Evolutionary conservation across 2,329 filamentous ascomycete species (phyloP).

Genomic region (Dactylellina drechsleri): DNA sequence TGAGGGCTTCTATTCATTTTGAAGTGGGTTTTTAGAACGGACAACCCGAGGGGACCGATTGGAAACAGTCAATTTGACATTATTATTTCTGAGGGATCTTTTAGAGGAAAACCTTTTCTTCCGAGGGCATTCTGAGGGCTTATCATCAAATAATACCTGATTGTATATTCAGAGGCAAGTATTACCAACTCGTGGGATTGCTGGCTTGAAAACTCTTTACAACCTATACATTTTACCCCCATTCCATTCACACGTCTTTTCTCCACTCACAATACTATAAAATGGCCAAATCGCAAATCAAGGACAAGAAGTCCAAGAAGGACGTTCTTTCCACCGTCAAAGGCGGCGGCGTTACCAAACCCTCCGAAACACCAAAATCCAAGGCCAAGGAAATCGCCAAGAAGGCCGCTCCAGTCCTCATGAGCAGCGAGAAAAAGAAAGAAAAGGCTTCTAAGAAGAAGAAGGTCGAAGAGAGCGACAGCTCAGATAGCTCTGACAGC

Average conservation of each 20-base stretch:
- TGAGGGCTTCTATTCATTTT: conserved; percentile 50
- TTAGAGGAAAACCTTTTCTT: conserved; percentile 49
- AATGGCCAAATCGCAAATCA: conserved; percentile 71
- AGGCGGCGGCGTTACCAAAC: conserved; percentile 74
- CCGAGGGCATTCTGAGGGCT: conserved; percentile 55
- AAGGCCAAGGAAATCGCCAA: conserved; percentile 76
- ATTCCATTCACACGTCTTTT: not conserved
- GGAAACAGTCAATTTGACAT: conserved; percentile 53
- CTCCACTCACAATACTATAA: conserved; percentile 59
- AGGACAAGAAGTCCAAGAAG: conserved; percentile 69
- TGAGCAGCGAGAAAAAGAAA: conserved; percentile 61
- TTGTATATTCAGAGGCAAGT: conserved; percentile 52
- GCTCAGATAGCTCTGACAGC: conserved; percentile 58
- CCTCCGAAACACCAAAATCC: conserved; percentile 71
- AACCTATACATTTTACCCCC: conserved; percentile 21
- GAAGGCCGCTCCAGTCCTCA: conserved; percentile 66
- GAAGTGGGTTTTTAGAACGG: conserved; percentile 47
- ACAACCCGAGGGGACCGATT: conserved; percentile 53
- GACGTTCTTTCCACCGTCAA: conserved; percentile 70
- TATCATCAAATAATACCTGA: conserved; percentile 45
- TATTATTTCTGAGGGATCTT: conserved; percentile 47
- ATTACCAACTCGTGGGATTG: conserved; percentile 43
- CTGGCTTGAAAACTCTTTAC: conserved; percentile 36
- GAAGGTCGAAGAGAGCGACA: conserved; percentile 60
- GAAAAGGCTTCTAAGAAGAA: conserved; percentile 57